Conservation (phyloP, 192 early-diverging fungal genomes). For the Mortierella hygrophila region DNA sequence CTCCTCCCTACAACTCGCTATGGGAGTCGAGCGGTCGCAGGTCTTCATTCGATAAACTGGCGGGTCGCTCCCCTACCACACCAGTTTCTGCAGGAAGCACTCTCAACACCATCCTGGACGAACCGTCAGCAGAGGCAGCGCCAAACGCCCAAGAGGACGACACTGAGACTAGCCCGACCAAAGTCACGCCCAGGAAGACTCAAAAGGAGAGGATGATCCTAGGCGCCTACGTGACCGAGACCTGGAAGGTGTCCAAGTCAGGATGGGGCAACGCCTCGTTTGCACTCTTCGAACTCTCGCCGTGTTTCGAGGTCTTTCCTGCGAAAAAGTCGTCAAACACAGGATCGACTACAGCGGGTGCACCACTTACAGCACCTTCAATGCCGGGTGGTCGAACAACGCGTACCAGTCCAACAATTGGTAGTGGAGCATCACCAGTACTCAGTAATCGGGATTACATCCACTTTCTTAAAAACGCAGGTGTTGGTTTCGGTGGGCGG, state of each 20-base stretch:
- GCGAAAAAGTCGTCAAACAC: slow-evolving; percentile 33
- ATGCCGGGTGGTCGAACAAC: background rate
- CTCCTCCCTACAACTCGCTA: slow-evolving; percentile 24
- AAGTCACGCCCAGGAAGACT: background rate
- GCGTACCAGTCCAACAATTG: slow-evolving; percentile 6
- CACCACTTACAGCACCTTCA: background rate
- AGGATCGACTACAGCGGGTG: slow-evolving; percentile 39
- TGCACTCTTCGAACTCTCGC: slow-evolving; percentile 63
- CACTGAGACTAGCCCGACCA: background rate
- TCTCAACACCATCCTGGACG: slow-evolving; percentile 34
- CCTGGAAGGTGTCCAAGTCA: slow-evolving; percentile 63
- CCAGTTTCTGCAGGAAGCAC: slow-evolving; percentile 11
- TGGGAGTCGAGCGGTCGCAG: slow-evolving; percentile 11
- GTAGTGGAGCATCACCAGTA: background rate
- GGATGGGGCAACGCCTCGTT: slow-evolving; percentile 64
- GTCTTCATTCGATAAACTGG: slow-evolving; percentile 22
- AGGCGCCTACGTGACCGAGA: slow-evolving; percentile 64
- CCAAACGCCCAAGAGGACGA: slow-evolving; percentile 1
- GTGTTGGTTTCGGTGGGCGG: slow-evolving; percentile 42
- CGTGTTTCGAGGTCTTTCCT: slow-evolving; percentile 59
- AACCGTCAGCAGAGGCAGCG: background rate
- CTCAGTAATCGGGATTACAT: slow-evolving; percentile 15
- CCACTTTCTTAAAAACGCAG: slow-evolving; percentile 52
- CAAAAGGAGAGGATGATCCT: slow-evolving; percentile 51
- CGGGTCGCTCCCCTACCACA: slow-evolving; percentile 12